Evolutionary conservation across 2,329 filamentous ascomycete species (phyloP), one percentile per base, ranked within the genome.

Genomic region (Tolypocladium pustulatum): DNA sequence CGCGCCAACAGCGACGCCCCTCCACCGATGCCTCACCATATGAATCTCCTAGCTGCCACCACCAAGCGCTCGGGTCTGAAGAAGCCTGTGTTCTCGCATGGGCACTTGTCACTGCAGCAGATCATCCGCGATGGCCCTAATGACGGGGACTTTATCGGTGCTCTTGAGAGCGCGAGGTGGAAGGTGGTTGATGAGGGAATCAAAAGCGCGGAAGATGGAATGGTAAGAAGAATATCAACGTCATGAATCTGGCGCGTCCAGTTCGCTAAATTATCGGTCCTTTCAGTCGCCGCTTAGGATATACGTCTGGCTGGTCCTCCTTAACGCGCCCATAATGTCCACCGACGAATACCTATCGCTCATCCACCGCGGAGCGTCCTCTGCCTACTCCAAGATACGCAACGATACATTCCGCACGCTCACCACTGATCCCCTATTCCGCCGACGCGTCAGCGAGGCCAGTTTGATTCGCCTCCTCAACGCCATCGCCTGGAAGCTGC

Each of bases 321-420:
- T 99, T 66, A 90, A 96, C 69, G 87, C 92, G 37, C 87, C 91
- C 8, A 85, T 96, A 51, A 78, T 97, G 62, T 82, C 87, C 52
- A 96, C 94, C 60, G 90, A 96, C 67, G 82, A 88, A 61, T 99
- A 99, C 72, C 88, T 97, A 63, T 82, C 84, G 59, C 87, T 97
- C 52, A 88, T 99, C 64, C 91, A 96, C 69, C 90, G 94, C 63
- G 93, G 94, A 62, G 89, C 93, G 30, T 97, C 93, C 3, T 92
- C 93, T 0, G 92, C 91, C 53, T 96, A 99, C 76, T 86, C 90
- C 67, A 99, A 99, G 76, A 99, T 99, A 70, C 90, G 92, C 71
- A 97, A 99, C 74, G 94, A 99, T 73, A 97, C 94, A 46, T 97
- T 97, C 73, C 90, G 94, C 66, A 99, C 94, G 0, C 80, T 99